Evolutionary conservation across 2,329 filamentous ascomycete species (phyloP).

Genomic region (Ophiocordyceps sinensis): DNA sequence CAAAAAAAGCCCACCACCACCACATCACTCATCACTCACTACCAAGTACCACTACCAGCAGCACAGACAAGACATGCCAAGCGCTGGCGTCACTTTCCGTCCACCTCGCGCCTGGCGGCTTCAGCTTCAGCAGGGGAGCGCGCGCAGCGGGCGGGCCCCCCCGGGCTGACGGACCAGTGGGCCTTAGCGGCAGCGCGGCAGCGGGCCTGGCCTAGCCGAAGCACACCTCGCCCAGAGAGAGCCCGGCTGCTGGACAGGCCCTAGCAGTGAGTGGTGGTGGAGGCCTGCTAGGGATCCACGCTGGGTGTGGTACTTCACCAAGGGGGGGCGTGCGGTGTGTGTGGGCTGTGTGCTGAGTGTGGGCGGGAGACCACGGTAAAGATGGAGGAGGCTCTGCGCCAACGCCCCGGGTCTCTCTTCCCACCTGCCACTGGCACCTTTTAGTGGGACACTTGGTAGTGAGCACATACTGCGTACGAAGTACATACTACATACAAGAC

Average conservation of each 20-base stretch:
- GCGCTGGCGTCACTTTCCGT: not conserved
- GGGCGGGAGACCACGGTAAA: not conserved
- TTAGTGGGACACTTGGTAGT: no score
- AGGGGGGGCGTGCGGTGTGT: no score
- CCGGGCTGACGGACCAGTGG: not conserved
- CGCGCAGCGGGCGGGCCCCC: not conserved
- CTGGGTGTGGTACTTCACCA: no score
- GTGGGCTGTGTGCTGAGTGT: no score
- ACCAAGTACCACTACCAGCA: no score
- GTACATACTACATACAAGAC: no score
- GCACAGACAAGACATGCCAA: not conserved
- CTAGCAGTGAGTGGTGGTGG: not conserved
- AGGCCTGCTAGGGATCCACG: no score
- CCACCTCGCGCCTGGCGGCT: not conserved
- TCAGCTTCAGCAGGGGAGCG: not conserved
- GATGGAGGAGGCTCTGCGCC: not conserved
- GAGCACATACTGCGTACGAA: no score
- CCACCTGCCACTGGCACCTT: not conserved
- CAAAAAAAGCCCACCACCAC: not conserved
- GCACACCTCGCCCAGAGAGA: no score
- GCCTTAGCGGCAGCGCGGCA: conserved; percentile 2
- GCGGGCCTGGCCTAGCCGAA: conserved; percentile 2
- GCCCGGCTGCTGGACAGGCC: no score
- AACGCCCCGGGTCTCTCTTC: not conserved
- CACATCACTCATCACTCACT: no score